Evolutionary conservation across 495 filamentous ascomycete species (phyloP), one percentile per base, ranked within the genome.

Genomic region (Usnea hakonensis): DNA sequence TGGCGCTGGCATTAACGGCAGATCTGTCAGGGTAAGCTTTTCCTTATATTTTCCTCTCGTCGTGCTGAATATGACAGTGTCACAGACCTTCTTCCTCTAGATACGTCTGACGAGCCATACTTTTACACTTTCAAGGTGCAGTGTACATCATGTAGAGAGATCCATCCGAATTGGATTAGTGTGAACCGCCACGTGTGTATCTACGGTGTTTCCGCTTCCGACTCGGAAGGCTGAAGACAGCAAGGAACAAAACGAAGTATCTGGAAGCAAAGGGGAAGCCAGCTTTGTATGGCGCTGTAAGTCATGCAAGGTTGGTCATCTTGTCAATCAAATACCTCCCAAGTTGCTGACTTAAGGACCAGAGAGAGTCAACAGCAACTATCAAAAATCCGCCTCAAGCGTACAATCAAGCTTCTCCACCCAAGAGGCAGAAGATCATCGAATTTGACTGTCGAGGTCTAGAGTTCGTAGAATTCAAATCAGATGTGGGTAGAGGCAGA

Each of bases 251-350:
- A 87, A 91, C 68, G 93, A 96, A 58, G 85, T 95, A 69, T 90
- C 89, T 60, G 91, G 90, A 19, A 95, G 90, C 74, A 83, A 89
- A 54, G 94, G 94, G 52, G 92, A 97, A 74, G 95, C 94, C 11
- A 96, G 96, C 75, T 96, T 98, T 72, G 94, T 98, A 53, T 97
- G 93, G 93, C 89, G 85, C 71, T 98, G 94, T 80, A 95, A 90
- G 73, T 87, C 90, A 66, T 98, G 90, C 83, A 86, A 84, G 78
- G 90, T 90, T 23, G 7, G 23, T 53, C 23, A 23, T 5, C 58
- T 21, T 23, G 14, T 40, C 38, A 23, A 32, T 19, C 11, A 2
- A 19, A 13, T n/a, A 36, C 55, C 8, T 55, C 21, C 2, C n/a
- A 7, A 26, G 10, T 44, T 32, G 40, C 55, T 60, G 55, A 52